Evolutionary conservation across 768 basidiomycete genomes (phyloP), one percentile per base, ranked within the genome.

Genomic region (Tulasnella sp.): DNA sequence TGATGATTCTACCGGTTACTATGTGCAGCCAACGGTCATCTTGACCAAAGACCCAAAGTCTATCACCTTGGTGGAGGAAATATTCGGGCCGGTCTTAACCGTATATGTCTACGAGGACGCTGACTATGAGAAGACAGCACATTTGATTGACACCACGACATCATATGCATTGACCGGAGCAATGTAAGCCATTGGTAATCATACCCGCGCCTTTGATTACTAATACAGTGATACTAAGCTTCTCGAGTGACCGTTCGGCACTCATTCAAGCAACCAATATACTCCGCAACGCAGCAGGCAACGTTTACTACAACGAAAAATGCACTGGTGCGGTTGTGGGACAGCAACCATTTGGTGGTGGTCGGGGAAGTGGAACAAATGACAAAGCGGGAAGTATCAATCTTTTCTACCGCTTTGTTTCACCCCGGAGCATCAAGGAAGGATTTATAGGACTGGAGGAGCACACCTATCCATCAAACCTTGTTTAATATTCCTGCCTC

Each of bases 251-350:
- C 58, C 83, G 95, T 58, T 71, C 76, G 24, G 89, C 82, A 5
- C 76, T 96, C 50, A 67, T 91, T 57, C 69, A 70, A 29, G 87
- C 90, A 2, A 81, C 88, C 37, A 83, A 83, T 68, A 75, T 73
- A 48, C 75, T 99, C 37, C 82, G 90, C 50, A 83, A 93, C 67
- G 73, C 91, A 1, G 88, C 95, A 3, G 95, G 95, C 2, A 99
- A 96, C 65, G 79, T 93, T 50, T 99, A 99, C 71, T 89, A 91
- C 69, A 96, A 96, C 66, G 92, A 96, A 59, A 92, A 93, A 66
- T 98, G 90, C 67, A 99, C 93, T 1, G 90, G 90, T 28, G 91
- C 90, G n/a, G 86, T 88, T 43, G 90, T 98, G 31, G 93, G 91
- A 7, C 92, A 96, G 65, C 92, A 99, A 67, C 93, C 95, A 9